Conservation (phyloP, 1,284 basidiomycete genomes). For the Heterobasidion parviporum region DNA sequence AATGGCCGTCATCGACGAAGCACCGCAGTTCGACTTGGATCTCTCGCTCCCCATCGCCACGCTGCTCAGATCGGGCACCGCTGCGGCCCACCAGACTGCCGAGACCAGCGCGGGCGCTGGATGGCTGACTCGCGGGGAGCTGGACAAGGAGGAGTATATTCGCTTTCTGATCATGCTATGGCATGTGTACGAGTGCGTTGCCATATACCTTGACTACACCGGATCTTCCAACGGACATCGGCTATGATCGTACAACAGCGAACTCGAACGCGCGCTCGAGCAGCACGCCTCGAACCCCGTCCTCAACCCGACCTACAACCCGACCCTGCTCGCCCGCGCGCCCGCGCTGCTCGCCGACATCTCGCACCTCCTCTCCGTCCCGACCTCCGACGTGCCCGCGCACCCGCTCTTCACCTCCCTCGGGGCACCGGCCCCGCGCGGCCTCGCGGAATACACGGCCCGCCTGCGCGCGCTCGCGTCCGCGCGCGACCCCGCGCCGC, state of each 20-base stretch:
- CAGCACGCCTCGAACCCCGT: conserved; percentile 53
- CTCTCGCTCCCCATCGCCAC: conserved; percentile 36
- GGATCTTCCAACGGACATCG: background rate
- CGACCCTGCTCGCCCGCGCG: conserved; percentile 56
- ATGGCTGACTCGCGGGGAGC: conserved; percentile 51
- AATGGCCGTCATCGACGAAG: background rate
- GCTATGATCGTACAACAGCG: conserved; percentile 27
- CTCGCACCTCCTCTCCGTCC: conserved; percentile 48
- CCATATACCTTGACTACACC: background rate
- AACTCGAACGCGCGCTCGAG: conserved; percentile 58
- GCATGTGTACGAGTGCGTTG: conserved; percentile 69
- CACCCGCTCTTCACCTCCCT: conserved; percentile 45
- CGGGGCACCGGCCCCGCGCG: conserved; percentile 18
- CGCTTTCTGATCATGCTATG: conserved; percentile 71
- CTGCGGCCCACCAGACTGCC: conserved; percentile 52
- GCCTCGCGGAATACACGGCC: conserved; percentile 45
- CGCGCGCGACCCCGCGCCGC: conserved; percentile 38
- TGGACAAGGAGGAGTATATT: conserved; percentile 59
- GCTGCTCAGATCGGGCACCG: conserved; percentile 49
- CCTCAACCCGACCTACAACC: conserved; percentile 66
- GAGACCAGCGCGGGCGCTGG: conserved; percentile 54
- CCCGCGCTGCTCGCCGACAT: conserved; percentile 60
- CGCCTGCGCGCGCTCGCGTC: conserved; percentile 38
- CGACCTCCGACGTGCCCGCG: conserved; percentile 43
- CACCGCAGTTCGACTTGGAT: conserved; percentile 15